phyloP scores from a whole-genome alignment of 768 basidiomycete species.

The Lactifluus pinguis region DNA sequence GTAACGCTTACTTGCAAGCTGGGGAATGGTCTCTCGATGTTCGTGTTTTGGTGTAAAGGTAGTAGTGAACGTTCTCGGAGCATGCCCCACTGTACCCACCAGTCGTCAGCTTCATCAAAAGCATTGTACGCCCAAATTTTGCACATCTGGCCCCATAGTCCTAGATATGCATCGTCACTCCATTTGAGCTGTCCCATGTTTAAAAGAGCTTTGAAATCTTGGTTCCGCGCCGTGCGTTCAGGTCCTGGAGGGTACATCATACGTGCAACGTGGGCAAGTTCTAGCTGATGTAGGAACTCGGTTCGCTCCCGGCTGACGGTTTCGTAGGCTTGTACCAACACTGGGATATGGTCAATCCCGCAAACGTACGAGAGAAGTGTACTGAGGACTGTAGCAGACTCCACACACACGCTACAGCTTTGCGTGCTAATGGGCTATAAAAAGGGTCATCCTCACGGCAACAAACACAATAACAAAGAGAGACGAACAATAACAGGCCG shows the following conservation, averaged over 20 bases:
- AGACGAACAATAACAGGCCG: conserved; percentile 14
- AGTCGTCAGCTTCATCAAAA: conserved; percentile 19
- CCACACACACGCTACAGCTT: conserved; percentile 9
- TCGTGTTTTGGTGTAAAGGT: neutral
- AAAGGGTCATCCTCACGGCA: neutral
- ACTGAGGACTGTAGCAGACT: conserved; percentile 10
- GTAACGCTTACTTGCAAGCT: conserved; percentile 4
- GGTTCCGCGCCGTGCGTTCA: conserved; percentile 6
- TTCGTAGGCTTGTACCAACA: conserved; percentile 12
- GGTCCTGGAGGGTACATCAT: conserved; percentile 15
- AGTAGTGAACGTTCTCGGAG: conserved; percentile 17
- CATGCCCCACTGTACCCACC: conserved; percentile 20
- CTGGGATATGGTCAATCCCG: conserved; percentile 9
- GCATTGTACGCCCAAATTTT: conserved; percentile 18
- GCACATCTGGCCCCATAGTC: conserved; percentile 13
- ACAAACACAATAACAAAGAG: neutral
- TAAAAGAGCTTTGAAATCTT: neutral
- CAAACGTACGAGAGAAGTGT: conserved; percentile 14
- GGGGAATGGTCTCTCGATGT: neutral
- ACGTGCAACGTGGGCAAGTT: neutral
- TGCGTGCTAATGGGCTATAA: conserved; percentile 15
- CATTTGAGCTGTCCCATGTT: neutral
- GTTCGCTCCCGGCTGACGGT: conserved; percentile 5
- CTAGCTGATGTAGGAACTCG: conserved; percentile 5
- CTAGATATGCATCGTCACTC: conserved; percentile 11